phyloP scores from a whole-genome alignment of 2,329 filamentous ascomycete genomes.

The Metarhizium brunneum region DNA sequence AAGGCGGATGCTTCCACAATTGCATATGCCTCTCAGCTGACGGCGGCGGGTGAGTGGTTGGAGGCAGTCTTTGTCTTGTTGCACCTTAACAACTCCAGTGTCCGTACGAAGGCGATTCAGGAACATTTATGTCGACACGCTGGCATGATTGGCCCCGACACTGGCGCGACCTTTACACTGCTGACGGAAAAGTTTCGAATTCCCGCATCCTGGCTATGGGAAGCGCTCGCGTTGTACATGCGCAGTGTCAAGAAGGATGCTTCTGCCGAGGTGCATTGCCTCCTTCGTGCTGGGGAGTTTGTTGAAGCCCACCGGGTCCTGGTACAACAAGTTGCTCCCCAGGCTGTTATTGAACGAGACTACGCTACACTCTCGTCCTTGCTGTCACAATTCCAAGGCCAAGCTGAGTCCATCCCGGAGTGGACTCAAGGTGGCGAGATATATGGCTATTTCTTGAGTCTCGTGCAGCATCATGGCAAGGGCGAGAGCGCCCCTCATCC shows the following conservation, averaged over 20 bases:
- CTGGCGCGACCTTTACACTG: conserved; percentile 45
- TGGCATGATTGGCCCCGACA: conserved; percentile 50
- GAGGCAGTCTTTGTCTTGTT: conserved; percentile 69
- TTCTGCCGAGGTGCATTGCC: conserved; percentile 63
- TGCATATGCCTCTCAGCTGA: conserved; percentile 56
- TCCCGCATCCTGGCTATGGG: conserved; percentile 72
- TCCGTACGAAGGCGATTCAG: conserved; percentile 59
- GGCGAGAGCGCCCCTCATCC: conserved; percentile 30
- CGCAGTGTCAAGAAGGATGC: conserved; percentile 63
- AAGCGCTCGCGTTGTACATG: conserved; percentile 76
- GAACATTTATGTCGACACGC: conserved; percentile 69
- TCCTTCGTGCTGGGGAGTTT: conserved; percentile 68
- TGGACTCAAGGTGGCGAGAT: conserved; percentile 77
- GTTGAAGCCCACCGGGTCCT: conserved; percentile 80
- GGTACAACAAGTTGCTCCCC: conserved; percentile 69
- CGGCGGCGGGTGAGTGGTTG: conserved; percentile 55
- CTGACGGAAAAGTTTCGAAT: conserved; percentile 59
- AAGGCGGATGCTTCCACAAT: conserved; percentile 59
- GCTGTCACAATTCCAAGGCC: conserved; percentile 61
- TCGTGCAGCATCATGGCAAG: conserved; percentile 36
- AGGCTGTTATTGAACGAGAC: conserved; percentile 73
- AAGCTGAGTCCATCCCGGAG: conserved; percentile 51
- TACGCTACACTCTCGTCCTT: conserved; percentile 61
- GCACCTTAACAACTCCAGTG: conserved; percentile 56
- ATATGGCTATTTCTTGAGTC: conserved; percentile 54